A percentile compares a stretch with the other conserved stretches of the same genome.
phyloP scores from a whole-genome alignment of 2,329 filamentous ascomycete genomes.

The Clarireedia paspali region DNA sequence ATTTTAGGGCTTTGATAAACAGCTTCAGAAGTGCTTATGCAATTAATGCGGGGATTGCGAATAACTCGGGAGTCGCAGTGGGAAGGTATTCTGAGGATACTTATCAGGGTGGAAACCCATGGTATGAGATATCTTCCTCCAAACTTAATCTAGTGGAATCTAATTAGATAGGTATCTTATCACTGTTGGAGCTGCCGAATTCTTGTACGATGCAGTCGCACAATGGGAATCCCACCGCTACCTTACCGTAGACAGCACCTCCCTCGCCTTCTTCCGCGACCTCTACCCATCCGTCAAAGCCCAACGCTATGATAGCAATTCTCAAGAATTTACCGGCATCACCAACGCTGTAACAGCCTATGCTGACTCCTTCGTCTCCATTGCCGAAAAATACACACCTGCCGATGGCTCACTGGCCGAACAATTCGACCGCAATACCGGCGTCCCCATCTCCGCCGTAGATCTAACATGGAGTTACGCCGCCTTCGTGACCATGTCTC shows the following conservation, averaged over 20 bases:
- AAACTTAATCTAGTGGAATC: neutral
- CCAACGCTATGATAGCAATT: slow-evolving; percentile 57
- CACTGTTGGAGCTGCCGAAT: slow-evolving; percentile 70
- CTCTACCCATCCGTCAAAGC: slow-evolving; percentile 49
- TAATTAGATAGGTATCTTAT: slow-evolving; percentile 45
- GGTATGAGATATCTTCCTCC: slow-evolving; percentile 33
- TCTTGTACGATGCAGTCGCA: slow-evolving; percentile 68
- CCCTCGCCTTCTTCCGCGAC: slow-evolving; percentile 64
- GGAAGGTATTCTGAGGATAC: slow-evolving; percentile 64
- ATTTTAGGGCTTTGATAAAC: slow-evolving; percentile 67
- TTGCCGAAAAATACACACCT: slow-evolving; percentile 43
- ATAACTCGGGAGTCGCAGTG: slow-evolving; percentile 53
- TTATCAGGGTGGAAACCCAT: slow-evolving; percentile 73
- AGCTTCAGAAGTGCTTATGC: slow-evolving; percentile 60
- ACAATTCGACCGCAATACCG: slow-evolving; percentile 52
- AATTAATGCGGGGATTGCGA: slow-evolving; percentile 57
- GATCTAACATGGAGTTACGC: slow-evolving; percentile 72
- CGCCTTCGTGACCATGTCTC: slow-evolving; percentile 54
- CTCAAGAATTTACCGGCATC: slow-evolving; percentile 37
- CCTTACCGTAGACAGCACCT: slow-evolving; percentile 55
- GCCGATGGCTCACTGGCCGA: slow-evolving; percentile 55
- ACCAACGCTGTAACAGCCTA: slow-evolving; percentile 55
- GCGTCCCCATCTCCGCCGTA: slow-evolving; percentile 49
- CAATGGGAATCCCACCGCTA: slow-evolving; percentile 58
- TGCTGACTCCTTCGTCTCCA: slow-evolving; percentile 46